phyloP scores from a whole-genome alignment of 805 yeast species.

The Millerago galiae region DNA sequence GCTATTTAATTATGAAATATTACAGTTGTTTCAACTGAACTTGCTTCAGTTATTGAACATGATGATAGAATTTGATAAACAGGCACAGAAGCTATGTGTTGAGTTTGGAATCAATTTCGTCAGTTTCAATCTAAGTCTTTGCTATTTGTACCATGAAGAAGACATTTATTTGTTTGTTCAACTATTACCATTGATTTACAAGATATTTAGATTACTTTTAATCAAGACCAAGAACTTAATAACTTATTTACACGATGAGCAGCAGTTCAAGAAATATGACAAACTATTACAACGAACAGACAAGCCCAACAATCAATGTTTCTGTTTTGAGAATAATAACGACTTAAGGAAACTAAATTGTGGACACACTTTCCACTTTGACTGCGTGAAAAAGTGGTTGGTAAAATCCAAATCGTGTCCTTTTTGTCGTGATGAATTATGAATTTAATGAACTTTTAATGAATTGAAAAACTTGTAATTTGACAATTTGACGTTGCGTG shows the following conservation, averaged over 20 bases:
- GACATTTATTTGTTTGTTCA: slow-evolving; percentile 10
- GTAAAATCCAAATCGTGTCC: slow-evolving; percentile 19
- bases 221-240: slow-evolving; percentile 15
- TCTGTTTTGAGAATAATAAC: neutral
- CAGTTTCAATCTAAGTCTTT: slow-evolving; percentile 2
- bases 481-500: slow-evolving; percentile 7
- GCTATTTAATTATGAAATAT: slow-evolving; percentile 3
- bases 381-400: slow-evolving; percentile 21
- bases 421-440: slow-evolving; percentile 11
- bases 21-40: slow-evolving; percentile 2
- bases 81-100: neutral
- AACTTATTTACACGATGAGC: neutral
- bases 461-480: neutral
- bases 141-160: slow-evolving; percentile 2
- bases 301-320: neutral
- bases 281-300: neutral
- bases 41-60: neutral
- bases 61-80: neutral
- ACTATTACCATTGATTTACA: slow-evolving; percentile 16
- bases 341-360: slow-evolving; percentile 9
- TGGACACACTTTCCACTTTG: slow-evolving; percentile 18
- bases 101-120: slow-evolving; percentile 3
- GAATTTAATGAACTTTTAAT: neutral
- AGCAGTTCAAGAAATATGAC: neutral
- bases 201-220: slow-evolving; percentile 16